These are phyloP conservation scores for Diacronema lutheri DNA, from an alignment of 78 protist species.

Conservation along the genomic window DNA sequence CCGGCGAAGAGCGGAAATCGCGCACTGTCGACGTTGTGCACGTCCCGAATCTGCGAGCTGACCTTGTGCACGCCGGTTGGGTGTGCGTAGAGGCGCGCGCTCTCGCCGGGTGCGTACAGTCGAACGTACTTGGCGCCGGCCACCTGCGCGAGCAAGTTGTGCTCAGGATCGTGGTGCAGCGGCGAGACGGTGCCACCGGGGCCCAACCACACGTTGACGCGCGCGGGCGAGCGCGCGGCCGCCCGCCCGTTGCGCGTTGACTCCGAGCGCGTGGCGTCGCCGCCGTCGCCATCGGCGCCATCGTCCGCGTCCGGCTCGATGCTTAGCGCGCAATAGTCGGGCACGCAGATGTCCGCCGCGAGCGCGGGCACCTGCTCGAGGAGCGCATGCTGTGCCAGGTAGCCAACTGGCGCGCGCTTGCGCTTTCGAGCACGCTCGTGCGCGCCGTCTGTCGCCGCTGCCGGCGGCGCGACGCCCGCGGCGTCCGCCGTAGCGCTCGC, in stretches of 20 bases:
- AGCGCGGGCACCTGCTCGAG: neutral
- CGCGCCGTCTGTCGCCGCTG: too few species aligned
- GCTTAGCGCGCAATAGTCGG: neutral
- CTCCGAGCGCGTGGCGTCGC: too few species aligned
- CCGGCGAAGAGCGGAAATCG: neutral
- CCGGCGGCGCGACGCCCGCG: too few species aligned
- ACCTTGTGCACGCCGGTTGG: neutral
- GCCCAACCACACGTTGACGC: constrained; percentile 45
- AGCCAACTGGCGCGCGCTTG: too few species aligned
- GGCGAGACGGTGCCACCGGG: constrained; percentile 65
- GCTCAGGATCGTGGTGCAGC: constrained; percentile 55
- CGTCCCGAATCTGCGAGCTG: neutral
- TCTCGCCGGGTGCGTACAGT: neutral
- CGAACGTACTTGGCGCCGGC: constrained; percentile 64
- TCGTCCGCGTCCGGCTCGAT: neutral
- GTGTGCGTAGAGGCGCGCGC: neutral
- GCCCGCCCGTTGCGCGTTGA: too few species aligned
- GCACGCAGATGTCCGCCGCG: neutral
- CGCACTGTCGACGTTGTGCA: neutral
- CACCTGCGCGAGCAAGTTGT: constrained; percentile 66
- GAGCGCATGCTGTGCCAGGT: constrained; percentile 11
- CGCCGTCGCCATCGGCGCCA: neutral
- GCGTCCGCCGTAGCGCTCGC: too few species aligned
- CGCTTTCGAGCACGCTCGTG: too few species aligned
- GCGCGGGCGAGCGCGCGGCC: too few species aligned